Evolutionary conservation across 106 monocot species (phyloP), one percentile per base, ranked within the genome.

Genomic region (Hemerocallis citrina): DNA sequence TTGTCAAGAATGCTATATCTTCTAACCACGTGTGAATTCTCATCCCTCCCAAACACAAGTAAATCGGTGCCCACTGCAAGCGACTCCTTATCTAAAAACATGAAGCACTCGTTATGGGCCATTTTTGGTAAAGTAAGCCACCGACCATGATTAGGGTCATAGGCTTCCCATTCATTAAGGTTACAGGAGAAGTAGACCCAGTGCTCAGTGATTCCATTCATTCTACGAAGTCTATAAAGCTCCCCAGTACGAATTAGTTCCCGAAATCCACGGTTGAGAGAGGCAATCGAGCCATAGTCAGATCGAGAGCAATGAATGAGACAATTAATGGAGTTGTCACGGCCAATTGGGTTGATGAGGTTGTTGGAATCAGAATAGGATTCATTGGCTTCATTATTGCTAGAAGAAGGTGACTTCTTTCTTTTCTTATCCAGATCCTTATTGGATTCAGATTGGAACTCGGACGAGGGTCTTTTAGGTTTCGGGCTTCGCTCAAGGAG

Each of bases 141-240:
- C 2, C 80, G 68, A 0, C 50, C 16, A 13, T 67, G 31, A 20
- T 73, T 60, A 0, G 92, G 92, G 51, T 92, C 87, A 31, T 75
- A 92, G 0, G 86, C 79, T 39, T 75, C 83, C 92, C 92, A 92
- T 36, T 84, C 87, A 0, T 63, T 68, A 5, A 83, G 64, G 40
- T 72, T 70, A 68, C 87, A 87, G 0, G 83, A 92, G 56, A 92
- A 77, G 49, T 87, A 87, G 1, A 92, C 73, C 86, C 87, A 92
- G 32, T 80, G 82, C 72, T 92, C 92, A 3, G 64, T 20, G 16
- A 92, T 75, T 10, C 77, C 72, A 4, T 40, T 29, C 63, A 66
- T 52, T 25, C 86, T 59, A 2, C 92, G 73, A 48, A 80, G 72
- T 38, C 46, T 61, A 72, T 83, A 86, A 5, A 92, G 77, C 37